These are phyloP conservation scores for Somion occarium DNA, from an alignment of 1,284 basidiomycete species.

Conservation along the genomic window DNA sequence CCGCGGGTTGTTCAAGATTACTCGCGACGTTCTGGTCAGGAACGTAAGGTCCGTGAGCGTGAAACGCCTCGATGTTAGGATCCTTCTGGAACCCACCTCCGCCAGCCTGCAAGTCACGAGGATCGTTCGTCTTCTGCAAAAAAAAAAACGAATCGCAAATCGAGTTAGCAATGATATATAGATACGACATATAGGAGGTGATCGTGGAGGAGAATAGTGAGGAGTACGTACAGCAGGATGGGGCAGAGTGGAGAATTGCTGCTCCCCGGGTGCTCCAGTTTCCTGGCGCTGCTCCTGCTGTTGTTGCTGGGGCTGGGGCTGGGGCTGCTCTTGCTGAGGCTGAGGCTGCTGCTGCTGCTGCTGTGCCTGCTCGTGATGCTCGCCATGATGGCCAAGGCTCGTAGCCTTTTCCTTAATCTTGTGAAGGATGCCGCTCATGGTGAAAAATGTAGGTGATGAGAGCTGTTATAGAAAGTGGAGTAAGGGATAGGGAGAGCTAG, in stretches of 20 bases:
- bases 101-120: slow-evolving; percentile 38
- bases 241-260: slow-evolving; percentile 40
- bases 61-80: slow-evolving; percentile 31
- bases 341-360: background rate
- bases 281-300: background rate
- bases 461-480: background rate
- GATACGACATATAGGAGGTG: no score
- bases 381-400: background rate
- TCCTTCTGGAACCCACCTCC: slow-evolving; percentile 34
- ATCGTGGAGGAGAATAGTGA: no score
- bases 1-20: slow-evolving; percentile 23
- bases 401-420: slow-evolving; percentile 18
- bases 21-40: slow-evolving; percentile 19
- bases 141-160: no score
- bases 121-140: slow-evolving; percentile 45
- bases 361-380: background rate
- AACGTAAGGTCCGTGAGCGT: slow-evolving; percentile 37
- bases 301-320: background rate
- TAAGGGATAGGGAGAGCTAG: background rate
- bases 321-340: background rate
- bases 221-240: slow-evolving; percentile 42
- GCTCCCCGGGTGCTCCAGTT: slow-evolving; percentile 23
- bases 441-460: background rate
- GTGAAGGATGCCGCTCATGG: slow-evolving; percentile 17
- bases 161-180: background rate